Evolutionary conservation across 192 early-diverging fungal genomes (phyloP).

Genomic region (Allomyces macrogynus): DNA sequence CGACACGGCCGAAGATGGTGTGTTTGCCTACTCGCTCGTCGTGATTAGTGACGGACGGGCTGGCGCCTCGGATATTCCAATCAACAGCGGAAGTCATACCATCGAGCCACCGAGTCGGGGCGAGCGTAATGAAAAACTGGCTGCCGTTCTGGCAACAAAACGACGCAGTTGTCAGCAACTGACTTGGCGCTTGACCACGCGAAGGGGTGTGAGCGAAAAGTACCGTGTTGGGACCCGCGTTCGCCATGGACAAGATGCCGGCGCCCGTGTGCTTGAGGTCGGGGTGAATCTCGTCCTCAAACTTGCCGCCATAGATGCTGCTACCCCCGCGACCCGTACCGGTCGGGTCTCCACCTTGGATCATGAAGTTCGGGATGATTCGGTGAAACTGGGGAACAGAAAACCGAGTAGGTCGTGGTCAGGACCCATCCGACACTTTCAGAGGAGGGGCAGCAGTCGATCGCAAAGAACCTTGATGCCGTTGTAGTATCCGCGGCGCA

Average conservation of each 20-base stretch:
- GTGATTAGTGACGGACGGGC: slow-evolving; percentile 35
- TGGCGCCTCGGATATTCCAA: slow-evolving; percentile 10
- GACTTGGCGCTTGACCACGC: neutral
- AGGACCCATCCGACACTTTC: no score
- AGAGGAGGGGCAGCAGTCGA: no score
- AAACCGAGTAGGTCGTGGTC: neutral
- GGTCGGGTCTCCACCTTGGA: slow-evolving; percentile 95
- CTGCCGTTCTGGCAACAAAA: neutral
- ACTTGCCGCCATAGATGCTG: slow-evolving; percentile 66
- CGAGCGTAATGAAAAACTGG: slow-evolving; percentile 77
- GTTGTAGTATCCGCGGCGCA: slow-evolving; percentile 44
- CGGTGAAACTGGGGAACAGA: slow-evolving; percentile 40
- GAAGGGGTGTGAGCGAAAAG: neutral
- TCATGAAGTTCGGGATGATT: slow-evolving; percentile 75
- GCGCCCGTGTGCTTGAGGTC: slow-evolving; percentile 66
- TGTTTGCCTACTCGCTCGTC: slow-evolving; percentile 47
- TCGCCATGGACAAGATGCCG: slow-evolving; percentile 79
- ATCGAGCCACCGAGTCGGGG: slow-evolving; percentile 79
- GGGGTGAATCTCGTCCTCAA: slow-evolving; percentile 62
- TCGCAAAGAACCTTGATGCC: slow-evolving; percentile 29
- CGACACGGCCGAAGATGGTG: slow-evolving; percentile 72
- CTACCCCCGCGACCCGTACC: slow-evolving; percentile 75
- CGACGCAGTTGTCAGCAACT: neutral
- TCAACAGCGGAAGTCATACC: slow-evolving; percentile 33
- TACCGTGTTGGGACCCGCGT: slow-evolving; percentile 39